Percentiles rank a stretch among this genome's conserved stretches.
Evolutionary conservation across 352 stramenopile genomes (phyloP).

Genomic region (Globisporangium ultimum): DNA sequence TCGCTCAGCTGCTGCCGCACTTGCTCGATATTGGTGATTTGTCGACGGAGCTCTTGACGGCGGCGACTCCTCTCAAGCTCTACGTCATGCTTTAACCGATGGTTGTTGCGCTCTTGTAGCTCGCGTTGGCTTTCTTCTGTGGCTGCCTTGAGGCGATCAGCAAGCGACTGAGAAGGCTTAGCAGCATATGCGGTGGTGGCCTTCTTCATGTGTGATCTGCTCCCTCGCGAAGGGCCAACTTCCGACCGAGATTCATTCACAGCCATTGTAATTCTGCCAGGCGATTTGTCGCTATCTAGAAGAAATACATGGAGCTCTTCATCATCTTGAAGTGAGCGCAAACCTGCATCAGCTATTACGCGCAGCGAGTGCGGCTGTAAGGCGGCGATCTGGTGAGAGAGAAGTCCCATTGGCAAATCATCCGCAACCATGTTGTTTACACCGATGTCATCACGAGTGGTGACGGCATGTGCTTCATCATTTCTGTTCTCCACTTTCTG

Average conservation of each 20-base stretch:
- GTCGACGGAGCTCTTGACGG: constrained; percentile 23
- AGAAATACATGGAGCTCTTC: neutral
- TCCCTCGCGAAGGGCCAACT: neutral
- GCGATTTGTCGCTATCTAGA: no score
- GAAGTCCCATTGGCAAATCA: neutral
- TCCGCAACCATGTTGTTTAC: neutral
- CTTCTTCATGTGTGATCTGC: neutral
- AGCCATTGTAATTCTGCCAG: no score
- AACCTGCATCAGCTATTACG: neutral
- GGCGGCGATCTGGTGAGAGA: neutral
- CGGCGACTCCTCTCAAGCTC: constrained; percentile 15
- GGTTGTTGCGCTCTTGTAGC: neutral
- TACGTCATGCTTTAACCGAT: neutral
- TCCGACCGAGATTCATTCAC: no score
- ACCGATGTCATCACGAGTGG: no score
- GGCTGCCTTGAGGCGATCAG: constrained; percentile 6
- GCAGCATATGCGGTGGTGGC: neutral
- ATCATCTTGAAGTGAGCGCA: neutral
- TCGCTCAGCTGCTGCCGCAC: constrained; percentile 28
- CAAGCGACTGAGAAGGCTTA: constrained; percentile 1
- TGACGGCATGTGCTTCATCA: neutral
- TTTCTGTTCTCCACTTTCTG: neutral
- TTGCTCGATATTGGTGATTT: constrained; percentile 23
- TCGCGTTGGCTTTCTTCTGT: constrained; percentile 11
- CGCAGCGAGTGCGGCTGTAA: neutral